These are phyloP conservation scores for Rubus idaeus DNA, from an alignment of 306 rosid species.

Conservation along the genomic window DNA sequence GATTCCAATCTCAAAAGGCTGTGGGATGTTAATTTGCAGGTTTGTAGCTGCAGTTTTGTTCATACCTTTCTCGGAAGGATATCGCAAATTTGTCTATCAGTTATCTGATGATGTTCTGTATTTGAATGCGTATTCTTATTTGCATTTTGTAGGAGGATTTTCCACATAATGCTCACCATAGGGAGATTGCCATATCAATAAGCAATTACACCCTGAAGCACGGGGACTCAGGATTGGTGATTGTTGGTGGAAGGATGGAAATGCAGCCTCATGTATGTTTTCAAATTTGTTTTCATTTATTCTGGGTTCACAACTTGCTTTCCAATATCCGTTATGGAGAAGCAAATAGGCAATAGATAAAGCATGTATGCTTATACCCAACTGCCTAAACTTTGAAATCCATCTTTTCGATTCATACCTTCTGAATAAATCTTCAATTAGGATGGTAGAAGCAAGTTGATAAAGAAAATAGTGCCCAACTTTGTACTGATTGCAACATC, in stretches of 20 bases:
- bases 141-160: slow-evolving; percentile 68
- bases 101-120: background rate
- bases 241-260: slow-evolving; percentile 99
- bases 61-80: background rate
- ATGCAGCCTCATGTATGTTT: slow-evolving; percentile 83
- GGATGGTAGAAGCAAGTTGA: too few species aligned
- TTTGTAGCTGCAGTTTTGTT: slow-evolving; percentile 23
- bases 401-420: too few species aligned
- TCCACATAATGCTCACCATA: slow-evolving; percentile 94
- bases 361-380: too few species aligned
- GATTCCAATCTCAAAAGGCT: slow-evolving; percentile 89
- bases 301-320: background rate
- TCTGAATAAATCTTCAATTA: too few species aligned
- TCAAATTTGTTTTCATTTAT: slow-evolving; percentile 17
- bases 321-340: too few species aligned
- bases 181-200: slow-evolving; percentile 85
- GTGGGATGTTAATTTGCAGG: slow-evolving; percentile 97
- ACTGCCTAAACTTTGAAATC: too few species aligned
- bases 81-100: background rate
- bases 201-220: slow-evolving; percentile 88
- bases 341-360: too few species aligned
- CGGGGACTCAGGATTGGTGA: slow-evolving; percentile 90
- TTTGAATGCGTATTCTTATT: slow-evolving; percentile 9
- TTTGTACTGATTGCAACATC: too few species aligned
- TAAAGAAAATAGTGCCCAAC: too few species aligned